phyloP scores from a whole-genome alignment of 345 rosid species.

The Linum lewisii region DNA sequence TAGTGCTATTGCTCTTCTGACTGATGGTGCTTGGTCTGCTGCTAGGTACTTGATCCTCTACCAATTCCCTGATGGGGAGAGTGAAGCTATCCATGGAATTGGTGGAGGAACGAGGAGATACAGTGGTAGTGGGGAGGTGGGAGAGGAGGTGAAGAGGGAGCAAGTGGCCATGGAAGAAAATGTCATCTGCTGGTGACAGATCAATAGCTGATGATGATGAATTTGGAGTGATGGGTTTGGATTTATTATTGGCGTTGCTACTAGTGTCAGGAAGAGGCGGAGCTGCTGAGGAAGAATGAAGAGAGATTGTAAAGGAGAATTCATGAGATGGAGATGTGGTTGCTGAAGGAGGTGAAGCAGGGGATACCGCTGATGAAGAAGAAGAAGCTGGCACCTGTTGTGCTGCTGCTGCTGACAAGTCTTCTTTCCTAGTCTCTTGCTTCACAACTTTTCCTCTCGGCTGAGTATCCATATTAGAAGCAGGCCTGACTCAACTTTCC shows the following conservation, averaged over 20 bases:
- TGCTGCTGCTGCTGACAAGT: slow-evolving; percentile 1
- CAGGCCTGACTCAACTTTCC: not conserved
- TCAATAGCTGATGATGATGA: slow-evolving; percentile 59
- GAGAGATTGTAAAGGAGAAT: slow-evolving; percentile 89
- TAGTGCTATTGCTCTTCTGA: not conserved
- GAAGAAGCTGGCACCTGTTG: not conserved
- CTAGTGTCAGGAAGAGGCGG: slow-evolving; percentile 4
- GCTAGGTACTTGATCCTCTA: not conserved
- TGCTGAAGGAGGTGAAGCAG: slow-evolving; percentile 51
- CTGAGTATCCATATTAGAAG: not conserved
- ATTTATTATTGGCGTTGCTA: slow-evolving; percentile 14
- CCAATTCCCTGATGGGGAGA: slow-evolving; percentile 3
- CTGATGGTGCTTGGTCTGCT: not conserved
- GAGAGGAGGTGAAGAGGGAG: slow-evolving; percentile 14
- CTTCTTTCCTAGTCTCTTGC: slow-evolving; percentile 18
- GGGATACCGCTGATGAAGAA: slow-evolving; percentile 4
- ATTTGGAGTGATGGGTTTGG: slow-evolving; percentile 17
- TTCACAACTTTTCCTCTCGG: slow-evolving; percentile 19
- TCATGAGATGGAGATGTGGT: slow-evolving; percentile 90
- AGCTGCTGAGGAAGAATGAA: slow-evolving; percentile 44
- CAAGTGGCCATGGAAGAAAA: slow-evolving; percentile 95
- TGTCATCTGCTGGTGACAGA: slow-evolving; percentile 88
- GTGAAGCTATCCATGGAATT: slow-evolving; percentile 6
- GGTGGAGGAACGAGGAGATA: slow-evolving; percentile 5
- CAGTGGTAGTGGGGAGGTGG: slow-evolving; percentile 1